Base-by-base conservation (phyloP, 2,329 filamentous ascomycete species). In the Claviceps sp. region DNA sequence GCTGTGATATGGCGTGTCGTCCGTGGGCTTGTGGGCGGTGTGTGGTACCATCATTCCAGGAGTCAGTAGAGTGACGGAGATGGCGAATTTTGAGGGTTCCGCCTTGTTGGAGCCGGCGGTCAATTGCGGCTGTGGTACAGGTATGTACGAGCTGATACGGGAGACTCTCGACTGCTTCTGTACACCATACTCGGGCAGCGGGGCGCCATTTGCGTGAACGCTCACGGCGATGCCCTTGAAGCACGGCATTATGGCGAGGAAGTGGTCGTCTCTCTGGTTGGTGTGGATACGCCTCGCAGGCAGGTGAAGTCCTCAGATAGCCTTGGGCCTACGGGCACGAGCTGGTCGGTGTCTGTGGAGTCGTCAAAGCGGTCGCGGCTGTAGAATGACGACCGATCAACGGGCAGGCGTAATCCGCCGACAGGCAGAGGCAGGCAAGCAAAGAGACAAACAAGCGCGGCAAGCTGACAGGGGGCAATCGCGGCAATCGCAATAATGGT, bases 141-240 rank as follows among this genome's bases (percentile, higher is more conserved):
- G 89, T 62, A 98, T 97, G 73, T 95, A 98, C 62, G 88, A 89
- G 66, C 89, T 95, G 71, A 98, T 96, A 64, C 93, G 86, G 56
- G 88, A 90, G 57, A 89, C 79, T 62, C 89, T 85, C 54, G 88
- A 89, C 70, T 96, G 89, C 67, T 89, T 93, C 73, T 97, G 91
- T 61, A 97, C 86, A 62, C 90, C 91, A 73, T 95, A 85, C 72
- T 98, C 93, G 56, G 89, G 77, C 59, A 98, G 81, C 59, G 93
- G 90, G 60, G 89, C 74, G 56, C 77, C 78, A 65, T 84, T 83
- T 54, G 81, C 80, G 73, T 98, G 93, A 68, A 97, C 94, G 78
- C 88, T 95, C 67, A 97, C 91, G 63, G 93, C 91, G 72, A 98
- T 89, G 71, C 93, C 93, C 76, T 97, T 95, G 76, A 97, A 98